These are phyloP conservation scores for Mariannaea elegans DNA, from an alignment of 2,329 filamentous ascomycete species.

Conservation along the genomic window DNA sequence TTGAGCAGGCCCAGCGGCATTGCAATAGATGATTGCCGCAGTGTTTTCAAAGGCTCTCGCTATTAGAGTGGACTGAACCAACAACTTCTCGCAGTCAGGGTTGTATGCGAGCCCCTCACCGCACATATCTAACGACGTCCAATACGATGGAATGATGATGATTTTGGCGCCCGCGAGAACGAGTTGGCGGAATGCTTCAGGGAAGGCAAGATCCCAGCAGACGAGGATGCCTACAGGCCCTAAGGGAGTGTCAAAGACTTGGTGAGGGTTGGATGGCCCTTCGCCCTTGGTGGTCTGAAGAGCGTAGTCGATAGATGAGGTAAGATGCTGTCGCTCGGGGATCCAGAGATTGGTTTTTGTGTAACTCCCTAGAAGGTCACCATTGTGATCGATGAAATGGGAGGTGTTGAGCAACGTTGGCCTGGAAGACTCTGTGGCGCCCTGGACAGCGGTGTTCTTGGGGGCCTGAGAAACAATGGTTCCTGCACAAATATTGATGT, in stretches of 20 bases:
- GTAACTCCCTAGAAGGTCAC: slow-evolving; percentile 69
- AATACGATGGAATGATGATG: slow-evolving; percentile 77
- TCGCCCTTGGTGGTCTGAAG: slow-evolving; percentile 54
- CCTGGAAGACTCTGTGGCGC: slow-evolving; percentile 52
- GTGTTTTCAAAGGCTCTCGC: slow-evolving; percentile 78
- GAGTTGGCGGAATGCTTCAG: slow-evolving; percentile 78
- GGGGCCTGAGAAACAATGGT: slow-evolving; percentile 68
- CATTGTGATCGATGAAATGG: slow-evolving; percentile 74
- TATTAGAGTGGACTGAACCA: slow-evolving; percentile 69
- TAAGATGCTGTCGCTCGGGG: slow-evolving; percentile 69
- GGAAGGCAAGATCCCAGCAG: slow-evolving; percentile 84
- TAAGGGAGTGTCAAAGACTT: slow-evolving; percentile 67
- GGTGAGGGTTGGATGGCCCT: slow-evolving; percentile 50
- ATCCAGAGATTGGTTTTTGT: slow-evolving; percentile 83
- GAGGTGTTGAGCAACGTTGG: slow-evolving; percentile 64
- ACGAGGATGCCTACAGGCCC: slow-evolving; percentile 69
- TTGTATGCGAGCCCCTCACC: slow-evolving; percentile 64
- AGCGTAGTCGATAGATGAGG: slow-evolving; percentile 31
- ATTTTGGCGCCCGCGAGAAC: slow-evolving; percentile 74
- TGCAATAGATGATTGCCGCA: slow-evolving; percentile 74
- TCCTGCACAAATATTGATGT: slow-evolving; percentile 76
- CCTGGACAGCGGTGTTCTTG: slow-evolving; percentile 46
- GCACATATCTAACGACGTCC: slow-evolving; percentile 62
- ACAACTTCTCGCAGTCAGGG: slow-evolving; percentile 68
- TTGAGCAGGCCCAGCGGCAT: slow-evolving; percentile 63